Evolutionary conservation across 2,329 filamentous ascomycete genomes (phyloP).

Genomic region (Xylariaceae sp.): DNA sequence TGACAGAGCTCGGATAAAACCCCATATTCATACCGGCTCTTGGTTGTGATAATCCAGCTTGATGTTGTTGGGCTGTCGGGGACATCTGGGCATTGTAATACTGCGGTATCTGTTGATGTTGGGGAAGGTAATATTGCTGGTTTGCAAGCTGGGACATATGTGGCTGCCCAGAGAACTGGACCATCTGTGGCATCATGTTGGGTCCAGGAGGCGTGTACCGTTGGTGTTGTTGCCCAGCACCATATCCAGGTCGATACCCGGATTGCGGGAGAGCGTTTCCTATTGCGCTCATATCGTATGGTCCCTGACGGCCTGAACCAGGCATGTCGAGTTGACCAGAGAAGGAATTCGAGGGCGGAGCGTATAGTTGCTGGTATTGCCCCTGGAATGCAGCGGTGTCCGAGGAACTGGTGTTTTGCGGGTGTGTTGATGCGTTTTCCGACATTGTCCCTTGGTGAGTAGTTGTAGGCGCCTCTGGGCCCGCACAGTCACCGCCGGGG

Average conservation of each 20-base stretch:
- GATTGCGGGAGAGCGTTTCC: conserved; percentile 51
- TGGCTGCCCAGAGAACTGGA: conserved; percentile 49
- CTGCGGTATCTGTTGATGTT: conserved; percentile 51
- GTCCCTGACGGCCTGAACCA: conserved; percentile 40
- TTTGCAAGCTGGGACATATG: conserved; percentile 48
- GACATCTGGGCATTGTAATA: conserved; percentile 52
- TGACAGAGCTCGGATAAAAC: conserved; percentile 48
- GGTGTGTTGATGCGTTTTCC: conserved; percentile 32
- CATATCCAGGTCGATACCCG: conserved; percentile 49
- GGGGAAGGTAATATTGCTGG: conserved; percentile 57
- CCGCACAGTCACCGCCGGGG: conserved; percentile 40
- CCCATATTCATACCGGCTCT: conserved; percentile 46
- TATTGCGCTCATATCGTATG: conserved; percentile 58
- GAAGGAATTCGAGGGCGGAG: conserved; percentile 48
- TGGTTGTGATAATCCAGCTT: conserved; percentile 41
- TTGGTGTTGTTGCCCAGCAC: conserved; percentile 44
- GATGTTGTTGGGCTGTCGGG: conserved; percentile 46
- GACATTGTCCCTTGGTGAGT: conserved; percentile 30
- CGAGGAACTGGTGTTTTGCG: conserved; percentile 31
- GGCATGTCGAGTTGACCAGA: conserved; percentile 52
- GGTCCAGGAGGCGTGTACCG: conserved; percentile 40
- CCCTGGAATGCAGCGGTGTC: conserved; percentile 38
- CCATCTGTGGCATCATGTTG: conserved; percentile 50
- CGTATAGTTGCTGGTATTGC: conserved; percentile 44
- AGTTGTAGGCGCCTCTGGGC: conserved; percentile 31